Evolutionary conservation across 2,329 filamentous ascomycete genomes (phyloP), one percentile per base, ranked within the genome.

Genomic region (Epichloe typhina): DNA sequence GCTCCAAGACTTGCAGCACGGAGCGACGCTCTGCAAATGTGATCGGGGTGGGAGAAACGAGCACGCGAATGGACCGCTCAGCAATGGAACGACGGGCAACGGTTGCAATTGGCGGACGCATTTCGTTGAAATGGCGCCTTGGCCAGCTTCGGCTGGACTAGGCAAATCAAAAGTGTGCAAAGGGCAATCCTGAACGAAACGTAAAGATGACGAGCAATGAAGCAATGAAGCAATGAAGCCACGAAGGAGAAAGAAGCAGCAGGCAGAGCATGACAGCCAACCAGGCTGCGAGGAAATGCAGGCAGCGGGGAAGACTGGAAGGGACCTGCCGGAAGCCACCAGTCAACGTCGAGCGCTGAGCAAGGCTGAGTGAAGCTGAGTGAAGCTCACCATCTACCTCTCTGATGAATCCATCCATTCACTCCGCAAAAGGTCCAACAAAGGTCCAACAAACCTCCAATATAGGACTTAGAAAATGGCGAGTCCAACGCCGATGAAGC

Each of bases 11-110:
- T 42, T 72, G 71, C 36, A 81, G 64, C 19, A 81, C 68, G 7
- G 76, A 75, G 23, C 76, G 74, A 6, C 77, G 73, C 62, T 81
- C 76, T 33, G 70, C 67, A 55, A 81, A 72, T 45, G 55, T 74
- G n/a, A 65, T 58, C 11, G 78, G 77, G 12, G 70, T 58, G 13
- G 77, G 78, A n/a, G 64, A 61, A 19, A 79, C 76, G 38, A 68
- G 69, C 54, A 81, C 57, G 52, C 73, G 73, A 35, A 80, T 67
- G 69, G 65, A 69, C 53, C 55, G 71, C 59, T 40, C 64, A 65
- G 54, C 26, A 44, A 60, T 50, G 8, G 56, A 42, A 37, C 54
- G 50, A 23, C 52, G 41, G 38, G 49, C 52, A 11, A 49, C 52
- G 38, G 47, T 53, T 15, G 53, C 4, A 31, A 31, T 47, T 4